These are phyloP conservation scores for Aspergillus aculeatus DNA, from an alignment of 2,329 filamentous ascomycete species.

Conservation along the genomic window DNA sequence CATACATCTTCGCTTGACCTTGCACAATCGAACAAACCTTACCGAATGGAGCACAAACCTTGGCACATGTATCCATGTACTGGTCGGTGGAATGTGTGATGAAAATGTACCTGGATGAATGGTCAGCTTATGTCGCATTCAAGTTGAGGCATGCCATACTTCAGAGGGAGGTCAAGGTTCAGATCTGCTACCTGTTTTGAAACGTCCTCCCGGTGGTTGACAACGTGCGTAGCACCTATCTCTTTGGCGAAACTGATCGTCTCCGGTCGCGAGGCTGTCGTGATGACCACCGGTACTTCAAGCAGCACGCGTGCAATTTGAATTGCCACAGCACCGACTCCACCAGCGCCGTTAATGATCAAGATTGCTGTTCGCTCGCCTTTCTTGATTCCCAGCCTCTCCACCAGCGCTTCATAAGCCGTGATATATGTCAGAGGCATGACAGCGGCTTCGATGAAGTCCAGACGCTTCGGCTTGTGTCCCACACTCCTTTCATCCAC, in stretches of 20 bases:
- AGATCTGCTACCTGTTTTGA: not conserved
- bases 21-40: constrained; percentile 50
- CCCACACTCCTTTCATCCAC: constrained; percentile 43
- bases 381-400: constrained; percentile 42
- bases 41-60: constrained; percentile 45
- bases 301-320: constrained; percentile 46
- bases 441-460: constrained; percentile 43
- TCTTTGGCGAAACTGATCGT: constrained; percentile 39
- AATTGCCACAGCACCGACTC: constrained; percentile 45
- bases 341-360: constrained; percentile 50
- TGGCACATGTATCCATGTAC: constrained; percentile 40
- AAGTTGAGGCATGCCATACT: not conserved
- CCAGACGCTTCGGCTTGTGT: constrained; percentile 41
- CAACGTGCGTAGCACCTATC: constrained; percentile 46
- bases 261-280: constrained; percentile 45
- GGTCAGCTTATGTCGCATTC: not conserved
- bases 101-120: constrained; percentile 40
- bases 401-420: constrained; percentile 46
- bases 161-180: constrained; percentile 25
- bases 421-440: constrained; percentile 48
- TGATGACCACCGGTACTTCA: constrained; percentile 44
- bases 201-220: constrained; percentile 43
- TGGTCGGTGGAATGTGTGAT: constrained; percentile 45
- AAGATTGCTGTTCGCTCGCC: constrained; percentile 41
- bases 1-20: constrained; percentile 45